A percentile compares a stretch with the other conserved stretches of the same genome.
Evolutionary conservation across 805 yeast species (phyloP).

Genomic region (Yamadazyma sp.): DNA sequence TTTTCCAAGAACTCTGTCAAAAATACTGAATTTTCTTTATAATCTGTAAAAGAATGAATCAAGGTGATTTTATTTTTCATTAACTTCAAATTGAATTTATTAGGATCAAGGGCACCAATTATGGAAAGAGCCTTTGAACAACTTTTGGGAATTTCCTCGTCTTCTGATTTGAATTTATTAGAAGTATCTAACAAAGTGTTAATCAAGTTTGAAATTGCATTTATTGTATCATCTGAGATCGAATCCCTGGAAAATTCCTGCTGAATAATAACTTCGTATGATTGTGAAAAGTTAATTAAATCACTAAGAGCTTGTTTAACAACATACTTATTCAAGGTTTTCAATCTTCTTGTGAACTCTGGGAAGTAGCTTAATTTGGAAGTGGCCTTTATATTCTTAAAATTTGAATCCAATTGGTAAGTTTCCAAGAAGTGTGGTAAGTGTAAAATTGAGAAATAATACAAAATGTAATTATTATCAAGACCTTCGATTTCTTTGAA

Average conservation of each 20-base stretch:
- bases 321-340: constrained; percentile 65
- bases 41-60: constrained; percentile 60
- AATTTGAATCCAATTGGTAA: constrained; percentile 14
- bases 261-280: constrained; percentile 50
- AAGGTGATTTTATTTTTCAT: constrained; percentile 46
- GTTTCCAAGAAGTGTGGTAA: constrained; percentile 32
- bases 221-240: constrained; percentile 5
- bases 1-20: constrained; percentile 62
- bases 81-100: constrained; percentile 45
- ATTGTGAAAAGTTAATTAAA: constrained; percentile 49
- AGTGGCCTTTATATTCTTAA: constrained; percentile 29
- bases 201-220: constrained; percentile 43
- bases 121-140: constrained; percentile 71
- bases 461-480: constrained; percentile 42
- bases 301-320: constrained; percentile 71
- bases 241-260: constrained; percentile 23
- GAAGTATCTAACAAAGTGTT: constrained; percentile 56
- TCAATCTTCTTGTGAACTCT: constrained; percentile 54
- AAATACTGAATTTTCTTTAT: constrained; percentile 61
- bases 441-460: constrained; percentile 52
- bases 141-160: constrained; percentile 48
- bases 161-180: constrained; percentile 49
- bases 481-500: constrained; percentile 29
- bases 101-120: constrained; percentile 74
- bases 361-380: constrained; percentile 37